Conservation (phyloP, 2,329 filamentous ascomycete genomes). For the Cladophialophora yegresii region DNA sequence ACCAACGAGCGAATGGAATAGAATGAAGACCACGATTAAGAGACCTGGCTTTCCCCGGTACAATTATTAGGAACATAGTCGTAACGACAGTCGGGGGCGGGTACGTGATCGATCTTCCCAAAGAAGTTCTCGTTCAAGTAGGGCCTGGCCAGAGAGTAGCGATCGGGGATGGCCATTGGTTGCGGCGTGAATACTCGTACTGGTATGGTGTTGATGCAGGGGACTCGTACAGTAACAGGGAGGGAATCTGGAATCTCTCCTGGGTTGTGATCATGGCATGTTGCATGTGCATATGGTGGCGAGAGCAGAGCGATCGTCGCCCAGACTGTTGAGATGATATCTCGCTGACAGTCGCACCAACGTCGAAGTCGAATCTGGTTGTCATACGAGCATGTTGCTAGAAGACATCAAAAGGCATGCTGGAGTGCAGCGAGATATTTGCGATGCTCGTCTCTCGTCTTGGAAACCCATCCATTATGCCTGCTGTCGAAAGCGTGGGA, state of each 20-base stretch:
- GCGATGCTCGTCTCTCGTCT: background rate
- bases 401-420: too few species aligned
- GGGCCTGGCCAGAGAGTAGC: too few species aligned
- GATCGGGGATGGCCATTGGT: background rate
- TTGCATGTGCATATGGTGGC: slow-evolving; percentile 9
- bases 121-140: too few species aligned
- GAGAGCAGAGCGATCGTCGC: background rate
- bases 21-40: background rate
- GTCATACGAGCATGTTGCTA: background rate
- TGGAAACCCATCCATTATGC: background rate
- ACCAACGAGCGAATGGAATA: background rate
- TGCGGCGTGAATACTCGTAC: background rate
- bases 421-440: background rate
- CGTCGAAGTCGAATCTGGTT: background rate
- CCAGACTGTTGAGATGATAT: background rate
- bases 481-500: background rate
- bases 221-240: background rate
- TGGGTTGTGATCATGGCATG: slow-evolving; percentile 7
- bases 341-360: background rate
- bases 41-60: too few species aligned
- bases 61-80: too few species aligned
- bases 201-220: background rate
- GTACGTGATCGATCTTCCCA: too few species aligned
- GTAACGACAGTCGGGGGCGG: too few species aligned
- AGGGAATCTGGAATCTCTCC: background rate